Evolutionary conservation across 1,284 basidiomycete species (phyloP).

Genomic region (Tranzscheliella williamsii): DNA sequence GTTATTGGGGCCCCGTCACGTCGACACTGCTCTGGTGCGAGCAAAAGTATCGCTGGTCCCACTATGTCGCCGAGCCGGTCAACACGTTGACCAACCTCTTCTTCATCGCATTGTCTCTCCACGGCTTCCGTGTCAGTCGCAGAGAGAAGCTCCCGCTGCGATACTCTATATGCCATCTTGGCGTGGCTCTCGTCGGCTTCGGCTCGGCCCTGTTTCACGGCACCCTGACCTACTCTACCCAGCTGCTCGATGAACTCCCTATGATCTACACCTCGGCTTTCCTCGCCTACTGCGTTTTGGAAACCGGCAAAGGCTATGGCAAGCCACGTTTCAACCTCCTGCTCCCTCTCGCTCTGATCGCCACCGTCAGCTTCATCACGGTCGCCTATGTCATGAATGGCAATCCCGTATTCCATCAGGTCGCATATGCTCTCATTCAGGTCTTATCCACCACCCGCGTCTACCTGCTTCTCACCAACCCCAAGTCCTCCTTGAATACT

Average conservation of each 20-base stretch:
- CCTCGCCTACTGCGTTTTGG: conserved; percentile 49
- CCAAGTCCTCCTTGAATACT: conserved; percentile 18
- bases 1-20: conserved; percentile 55
- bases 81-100: conserved; percentile 63
- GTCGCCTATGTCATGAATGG: conserved; percentile 62
- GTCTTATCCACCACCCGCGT: conserved; percentile 51
- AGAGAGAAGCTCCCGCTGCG: conserved; percentile 37
- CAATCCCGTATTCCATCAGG: conserved; percentile 66
- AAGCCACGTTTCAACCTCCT: conserved; percentile 24
- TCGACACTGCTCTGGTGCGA: conserved; percentile 57
- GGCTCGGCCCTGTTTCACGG: conserved; percentile 55
- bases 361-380: conserved; percentile 38
- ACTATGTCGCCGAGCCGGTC: conserved; percentile 54
- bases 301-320: conserved; percentile 31
- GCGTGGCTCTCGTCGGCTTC: conserved; percentile 47
- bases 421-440: conserved; percentile 64
- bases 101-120: conserved; percentile 62
- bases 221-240: conserved; percentile 54
- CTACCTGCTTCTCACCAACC: conserved; percentile 47
- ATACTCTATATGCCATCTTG: conserved; percentile 43
- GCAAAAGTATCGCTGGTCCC: conserved; percentile 50
- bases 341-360: conserved; percentile 21
- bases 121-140: conserved; percentile 46
- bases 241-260: conserved; percentile 59
- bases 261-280: conserved; percentile 58